phyloP scores from a whole-genome alignment of 139 green algal genomes.

The Astrephomene gubernaculifera region DNA sequence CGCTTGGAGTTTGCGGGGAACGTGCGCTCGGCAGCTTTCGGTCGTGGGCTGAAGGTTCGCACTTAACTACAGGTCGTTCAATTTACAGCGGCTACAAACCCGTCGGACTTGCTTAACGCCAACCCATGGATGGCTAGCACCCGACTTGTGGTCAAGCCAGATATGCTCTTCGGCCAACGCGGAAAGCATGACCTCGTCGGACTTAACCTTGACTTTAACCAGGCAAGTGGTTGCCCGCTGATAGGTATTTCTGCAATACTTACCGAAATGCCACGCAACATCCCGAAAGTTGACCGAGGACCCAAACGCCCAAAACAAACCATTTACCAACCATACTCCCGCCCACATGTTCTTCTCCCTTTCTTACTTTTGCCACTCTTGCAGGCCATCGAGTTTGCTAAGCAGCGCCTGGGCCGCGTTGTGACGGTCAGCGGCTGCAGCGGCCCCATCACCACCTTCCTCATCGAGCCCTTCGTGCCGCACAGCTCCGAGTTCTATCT shows the following conservation, averaged over 20 bases:
- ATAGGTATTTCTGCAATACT: too few relatives aligned
- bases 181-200: constrained; percentile 95
- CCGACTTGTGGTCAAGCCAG: constrained; percentile 93
- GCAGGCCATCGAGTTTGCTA: constrained; percentile 24
- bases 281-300: too few relatives aligned
- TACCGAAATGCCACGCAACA: too few relatives aligned
- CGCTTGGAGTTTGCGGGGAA: too few relatives aligned
- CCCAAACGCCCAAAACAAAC: too few relatives aligned
- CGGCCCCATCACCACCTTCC: constrained; percentile 89
- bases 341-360: too few relatives aligned
- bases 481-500: constrained; percentile 90
- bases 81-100: constrained; percentile 68
- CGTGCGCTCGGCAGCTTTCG: too few relatives aligned
- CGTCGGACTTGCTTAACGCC: constrained; percentile 67
- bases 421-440: constrained; percentile 75
- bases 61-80: constrained; percentile 16
- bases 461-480: constrained; percentile 95
- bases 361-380: too few relatives aligned
- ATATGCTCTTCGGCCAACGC: constrained; percentile 97
- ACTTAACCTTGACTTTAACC: constrained; percentile 72
- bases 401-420: constrained; percentile 32
- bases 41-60: too few relatives aligned
- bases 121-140: constrained; percentile 79
- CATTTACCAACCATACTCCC: too few relatives aligned
- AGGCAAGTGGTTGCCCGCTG: too few relatives aligned